Conservation (phyloP, 352 stramenopile genomes). For the Saprolegnia parasitica region DNA sequence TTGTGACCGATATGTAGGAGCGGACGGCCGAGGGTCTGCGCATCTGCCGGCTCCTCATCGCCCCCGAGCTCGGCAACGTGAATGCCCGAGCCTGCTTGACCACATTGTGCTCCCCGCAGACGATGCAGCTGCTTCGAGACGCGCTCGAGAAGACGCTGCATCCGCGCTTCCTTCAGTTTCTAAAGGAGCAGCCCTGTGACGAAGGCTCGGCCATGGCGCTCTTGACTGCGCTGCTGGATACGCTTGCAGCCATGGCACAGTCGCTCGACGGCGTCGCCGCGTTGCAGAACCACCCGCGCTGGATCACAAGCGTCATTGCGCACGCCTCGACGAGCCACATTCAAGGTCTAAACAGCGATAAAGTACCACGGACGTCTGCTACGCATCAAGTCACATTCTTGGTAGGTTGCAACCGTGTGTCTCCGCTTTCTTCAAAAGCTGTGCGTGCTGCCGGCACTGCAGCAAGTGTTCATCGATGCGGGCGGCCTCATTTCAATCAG, state of each 20-base stretch:
- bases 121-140: constrained; percentile 45
- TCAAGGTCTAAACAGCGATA: constrained; percentile 25
- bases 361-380: not conserved
- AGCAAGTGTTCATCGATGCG: constrained; percentile 48
- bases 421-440: constrained; percentile 56
- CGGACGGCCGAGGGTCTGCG: not conserved
- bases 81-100: constrained; percentile 53
- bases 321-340: constrained; percentile 58
- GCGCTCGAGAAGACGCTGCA: constrained; percentile 67
- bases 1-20: not conserved
- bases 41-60: constrained; percentile 43
- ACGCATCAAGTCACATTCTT: constrained; percentile 34
- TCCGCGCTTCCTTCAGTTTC: constrained; percentile 59
- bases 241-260: constrained; percentile 49
- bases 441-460: constrained; percentile 55
- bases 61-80: constrained; percentile 40
- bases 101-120: constrained; percentile 50
- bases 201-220: constrained; percentile 30
- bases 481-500: constrained; percentile 64
- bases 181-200: constrained; percentile 37
- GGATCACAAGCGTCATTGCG: constrained; percentile 57
- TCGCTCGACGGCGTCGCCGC: constrained; percentile 40
- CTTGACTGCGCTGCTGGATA: constrained; percentile 43
- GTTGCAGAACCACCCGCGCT: constrained; percentile 52
- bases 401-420: constrained; percentile 53